A percentile compares a stretch with the other conserved stretches of the same genome.
Conservation (phyloP, 1,284 basidiomycete species). For the Phellopilus nigrolimitatus region DNA sequence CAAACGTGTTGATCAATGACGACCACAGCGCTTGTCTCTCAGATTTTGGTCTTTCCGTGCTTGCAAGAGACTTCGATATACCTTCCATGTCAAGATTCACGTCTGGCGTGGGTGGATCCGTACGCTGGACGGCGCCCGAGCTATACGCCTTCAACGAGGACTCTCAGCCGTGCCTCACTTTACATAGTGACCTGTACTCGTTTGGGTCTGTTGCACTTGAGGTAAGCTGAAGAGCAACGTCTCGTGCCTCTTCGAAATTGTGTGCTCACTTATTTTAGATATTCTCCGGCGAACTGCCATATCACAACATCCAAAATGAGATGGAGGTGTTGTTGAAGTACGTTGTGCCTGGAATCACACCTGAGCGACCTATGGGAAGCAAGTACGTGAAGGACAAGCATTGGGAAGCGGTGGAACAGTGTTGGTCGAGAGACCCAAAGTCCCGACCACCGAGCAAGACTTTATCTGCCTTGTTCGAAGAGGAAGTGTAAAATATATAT, state of each 20-base stretch:
- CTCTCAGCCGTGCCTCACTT: background rate
- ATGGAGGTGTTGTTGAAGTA: conserved; percentile 18
- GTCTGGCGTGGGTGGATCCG: conserved; percentile 12
- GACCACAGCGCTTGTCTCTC: conserved; percentile 15
- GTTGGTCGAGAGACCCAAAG: conserved; percentile 16
- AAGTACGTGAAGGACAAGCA: conserved; percentile 11
- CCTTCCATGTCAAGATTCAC: conserved; percentile 14
- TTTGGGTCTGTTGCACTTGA: conserved; percentile 18
- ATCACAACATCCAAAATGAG: conserved; percentile 14
- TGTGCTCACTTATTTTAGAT: conserved; percentile 1
- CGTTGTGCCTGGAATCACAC: conserved; percentile 12
- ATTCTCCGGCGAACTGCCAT: conserved; percentile 14
- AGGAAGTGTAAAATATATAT: background rate
- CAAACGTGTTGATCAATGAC: conserved; percentile 15
- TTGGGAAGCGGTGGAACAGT: conserved; percentile 10
- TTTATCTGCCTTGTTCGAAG: conserved; percentile 6
- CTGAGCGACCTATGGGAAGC: conserved; percentile 6
- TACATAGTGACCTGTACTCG: conserved; percentile 16
- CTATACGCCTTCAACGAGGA: conserved; percentile 10
- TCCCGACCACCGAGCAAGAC: conserved; percentile 6
- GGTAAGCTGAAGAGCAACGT: background rate
- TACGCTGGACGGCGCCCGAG: conserved; percentile 19
- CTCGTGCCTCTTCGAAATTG: background rate
- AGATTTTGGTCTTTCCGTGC: conserved; percentile 17
- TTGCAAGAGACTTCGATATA: conserved; percentile 16